A percentile compares a stretch with the other conserved stretches of the same genome.
Conservation (phyloP, 306 rosid genomes). For the Leucaena leucocephala region DNA sequence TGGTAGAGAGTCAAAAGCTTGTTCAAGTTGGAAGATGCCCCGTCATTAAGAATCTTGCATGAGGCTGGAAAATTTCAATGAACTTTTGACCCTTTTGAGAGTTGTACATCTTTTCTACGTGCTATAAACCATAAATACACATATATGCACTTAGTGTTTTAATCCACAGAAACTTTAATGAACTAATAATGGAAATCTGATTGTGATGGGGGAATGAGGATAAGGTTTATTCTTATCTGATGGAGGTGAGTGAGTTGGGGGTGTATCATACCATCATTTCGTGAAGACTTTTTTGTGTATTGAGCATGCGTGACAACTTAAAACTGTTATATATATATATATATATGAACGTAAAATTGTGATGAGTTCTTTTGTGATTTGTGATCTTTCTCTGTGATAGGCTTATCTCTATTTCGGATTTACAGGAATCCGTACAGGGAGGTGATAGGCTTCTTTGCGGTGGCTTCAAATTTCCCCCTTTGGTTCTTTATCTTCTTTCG, state of each 20-base stretch:
- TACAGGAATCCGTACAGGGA: slow-evolving; percentile 31
- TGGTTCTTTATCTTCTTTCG: neutral
- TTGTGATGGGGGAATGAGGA: slow-evolving; percentile 25
- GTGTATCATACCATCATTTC: slow-evolving; percentile 6
- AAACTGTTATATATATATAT: neutral
- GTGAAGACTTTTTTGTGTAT: neutral
- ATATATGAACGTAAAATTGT: neutral
- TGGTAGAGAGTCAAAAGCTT: slow-evolving; percentile 12
- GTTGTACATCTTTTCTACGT: neutral
- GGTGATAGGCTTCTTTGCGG: neutral
- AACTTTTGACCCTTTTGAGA: neutral
- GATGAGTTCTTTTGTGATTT: neutral
- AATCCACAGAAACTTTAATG: slow-evolving; percentile 13
- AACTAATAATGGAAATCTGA: slow-evolving; percentile 30
- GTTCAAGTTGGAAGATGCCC: slow-evolving; percentile 24
- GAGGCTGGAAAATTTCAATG: neutral
- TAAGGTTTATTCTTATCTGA: slow-evolving; percentile 43
- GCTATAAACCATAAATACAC: neutral
- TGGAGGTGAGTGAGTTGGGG: slow-evolving; percentile 30
- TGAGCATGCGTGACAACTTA: slow-evolving; percentile 40
- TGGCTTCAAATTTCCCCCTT: too few species aligned
- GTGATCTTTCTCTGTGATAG: neutral
- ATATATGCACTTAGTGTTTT: neutral
- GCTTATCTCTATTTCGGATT: slow-evolving; percentile 24
- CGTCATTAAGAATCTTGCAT: slow-evolving; percentile 42